Conservation (phyloP, 2,329 filamentous ascomycete genomes). For the Polytolypa hystricis region DNA sequence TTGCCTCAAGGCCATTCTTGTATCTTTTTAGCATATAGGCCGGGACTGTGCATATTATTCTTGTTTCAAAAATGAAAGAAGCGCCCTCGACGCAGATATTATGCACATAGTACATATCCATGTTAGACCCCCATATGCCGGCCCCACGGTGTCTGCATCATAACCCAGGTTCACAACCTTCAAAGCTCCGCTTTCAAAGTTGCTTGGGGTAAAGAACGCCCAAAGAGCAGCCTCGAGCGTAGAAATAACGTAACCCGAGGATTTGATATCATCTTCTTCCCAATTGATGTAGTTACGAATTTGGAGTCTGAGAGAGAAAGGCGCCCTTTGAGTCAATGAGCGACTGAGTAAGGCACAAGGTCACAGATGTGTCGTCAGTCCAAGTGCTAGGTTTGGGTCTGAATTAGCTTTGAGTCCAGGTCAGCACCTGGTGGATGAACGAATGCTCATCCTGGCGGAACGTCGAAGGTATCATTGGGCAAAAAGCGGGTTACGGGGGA, state of each 20-base stretch:
- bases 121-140: slow-evolving; percentile 35
- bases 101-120: too few relatives aligned
- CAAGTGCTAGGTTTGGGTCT: slow-evolving; percentile 18
- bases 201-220: slow-evolving; percentile 30
- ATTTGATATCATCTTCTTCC: slow-evolving; percentile 20
- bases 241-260: slow-evolving; percentile 32
- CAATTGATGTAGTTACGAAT: slow-evolving; percentile 29
- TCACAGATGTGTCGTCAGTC: slow-evolving; percentile 36
- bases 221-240: slow-evolving; percentile 34
- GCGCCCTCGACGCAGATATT: too few relatives aligned
- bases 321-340: slow-evolving; percentile 22
- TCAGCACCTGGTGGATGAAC: slow-evolving; percentile 1
- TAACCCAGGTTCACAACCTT: slow-evolving; percentile 33
- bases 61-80: too few relatives aligned
- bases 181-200: slow-evolving; percentile 28
- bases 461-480: slow-evolving; percentile 23
- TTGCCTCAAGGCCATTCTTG: too few relatives aligned
- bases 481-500: slow-evolving; percentile 22
- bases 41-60: too few relatives aligned
- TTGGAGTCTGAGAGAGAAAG: slow-evolving; percentile 21
- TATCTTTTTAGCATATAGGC: too few relatives aligned
- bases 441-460: slow-evolving; percentile 24
- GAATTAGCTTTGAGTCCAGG: neutral
- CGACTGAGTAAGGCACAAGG: slow-evolving; percentile 31
- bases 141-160: slow-evolving; percentile 36